Base-by-base conservation (phyloP, 169 alveolate genomes). In the Plasmodium gaboni region DNA sequence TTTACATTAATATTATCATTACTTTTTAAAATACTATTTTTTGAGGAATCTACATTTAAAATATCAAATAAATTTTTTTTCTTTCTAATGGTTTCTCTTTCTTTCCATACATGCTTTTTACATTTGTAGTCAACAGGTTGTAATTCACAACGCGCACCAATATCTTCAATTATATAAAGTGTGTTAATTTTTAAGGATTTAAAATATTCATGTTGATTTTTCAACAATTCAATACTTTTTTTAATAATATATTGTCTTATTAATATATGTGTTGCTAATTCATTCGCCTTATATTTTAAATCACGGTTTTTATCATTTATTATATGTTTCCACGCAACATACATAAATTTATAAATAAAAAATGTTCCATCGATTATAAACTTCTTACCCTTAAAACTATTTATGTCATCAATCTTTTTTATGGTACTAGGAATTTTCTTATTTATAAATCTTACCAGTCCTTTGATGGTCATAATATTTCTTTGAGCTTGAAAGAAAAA, bases 81-180 rank as follows among this genome's bases (percentile, higher is more conserved):
- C 61, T 83, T 83, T 65, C 91, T 50, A 6, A 83, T 48, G 2
- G 64, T 38, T 42, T 83, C 86, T 32, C 91, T 68, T 72, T 83
- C 91, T 57, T 69, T 83, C 91, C 91, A 83, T 61, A 83, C 91
- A 83, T 83, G 91, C 26, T 70, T 83, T 63, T 83, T 83, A 69
- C 91, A 83, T 42, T 83, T 83, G 51, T 55, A 83, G 46, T 83
- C 91, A 61, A 83, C 48, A 13, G 91, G 91, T 17, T 83, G 91
- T 72, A 83, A 19, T 57, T 83, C 85, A 55, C 61, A 83, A n/a
- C 91, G 53, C 61, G 91, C 91, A 15, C 91, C 91, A 55, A 83
- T 83, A 63, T 83, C 91, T 69, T 83, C 91, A 55, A 83, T 83
- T 68, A 83, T 83, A 57, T 83, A 83, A 12, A 83, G 86, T 12